phyloP scores from a whole-genome alignment of 2,329 filamentous ascomycete species.

The Ceratocystis ficicola region DNA sequence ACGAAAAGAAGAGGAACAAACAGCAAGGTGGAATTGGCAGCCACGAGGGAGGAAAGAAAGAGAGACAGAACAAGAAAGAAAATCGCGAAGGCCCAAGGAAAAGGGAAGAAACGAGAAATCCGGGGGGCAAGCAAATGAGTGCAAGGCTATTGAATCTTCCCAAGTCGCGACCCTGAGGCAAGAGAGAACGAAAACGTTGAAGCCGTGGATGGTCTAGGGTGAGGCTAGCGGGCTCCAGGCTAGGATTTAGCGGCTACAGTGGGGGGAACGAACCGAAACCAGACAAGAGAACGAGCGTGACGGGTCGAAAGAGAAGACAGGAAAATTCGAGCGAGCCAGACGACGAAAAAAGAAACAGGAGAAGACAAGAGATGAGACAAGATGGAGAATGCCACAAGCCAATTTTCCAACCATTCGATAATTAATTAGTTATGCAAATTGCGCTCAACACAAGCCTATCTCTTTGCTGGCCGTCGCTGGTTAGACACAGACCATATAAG shows the following conservation, averaged over 20 bases:
- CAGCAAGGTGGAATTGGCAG: too few species aligned
- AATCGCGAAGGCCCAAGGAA: background rate
- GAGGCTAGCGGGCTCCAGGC: background rate
- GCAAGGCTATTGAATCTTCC: too few species aligned
- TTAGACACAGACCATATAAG: constrained; percentile 4
- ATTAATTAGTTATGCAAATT: background rate
- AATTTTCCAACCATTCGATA: background rate
- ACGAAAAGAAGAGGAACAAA: background rate
- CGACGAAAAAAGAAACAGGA: background rate
- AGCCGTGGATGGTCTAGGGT: background rate
- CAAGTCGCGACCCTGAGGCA: background rate
- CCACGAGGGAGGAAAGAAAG: background rate
- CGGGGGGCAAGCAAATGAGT: background rate
- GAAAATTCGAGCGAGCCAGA: background rate
- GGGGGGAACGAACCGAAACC: background rate
- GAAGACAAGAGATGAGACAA: background rate
- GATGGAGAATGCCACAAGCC: background rate
- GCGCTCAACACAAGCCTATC: background rate
- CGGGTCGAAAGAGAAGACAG: background rate
- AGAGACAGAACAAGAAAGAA: background rate
- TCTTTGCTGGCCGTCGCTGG: background rate
- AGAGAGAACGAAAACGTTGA: background rate
- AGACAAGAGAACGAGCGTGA: background rate
- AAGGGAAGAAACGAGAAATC: background rate
- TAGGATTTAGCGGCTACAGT: background rate